These are phyloP conservation scores for Pichia nakasei DNA, from an alignment of 805 yeast species.

Conservation along the genomic window DNA sequence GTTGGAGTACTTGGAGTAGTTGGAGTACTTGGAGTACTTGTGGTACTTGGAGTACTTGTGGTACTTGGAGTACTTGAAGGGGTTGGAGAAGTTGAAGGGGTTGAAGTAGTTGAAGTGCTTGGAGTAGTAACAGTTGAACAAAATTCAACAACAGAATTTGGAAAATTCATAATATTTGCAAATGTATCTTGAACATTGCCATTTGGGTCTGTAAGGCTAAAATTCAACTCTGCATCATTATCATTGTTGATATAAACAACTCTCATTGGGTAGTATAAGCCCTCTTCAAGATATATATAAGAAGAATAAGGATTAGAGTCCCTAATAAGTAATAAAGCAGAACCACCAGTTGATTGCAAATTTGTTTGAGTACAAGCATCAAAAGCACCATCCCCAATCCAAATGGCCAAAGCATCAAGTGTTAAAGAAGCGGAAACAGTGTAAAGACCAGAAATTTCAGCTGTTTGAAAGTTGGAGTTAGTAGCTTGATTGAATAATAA, in stretches of 20 bases:
- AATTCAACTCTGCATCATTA: constrained; percentile 1
- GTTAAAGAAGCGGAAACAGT: constrained; percentile 12
- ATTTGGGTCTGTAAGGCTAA: too few species aligned
- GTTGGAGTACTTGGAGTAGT: too few species aligned
- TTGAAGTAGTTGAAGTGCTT: too few species aligned
- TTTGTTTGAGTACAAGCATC: constrained; percentile 22
- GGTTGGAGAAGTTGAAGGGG: too few species aligned
- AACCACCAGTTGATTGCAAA: not conserved
- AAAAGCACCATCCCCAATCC: constrained; percentile 25
- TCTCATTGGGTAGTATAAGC: constrained; percentile 12
- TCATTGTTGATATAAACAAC: constrained; percentile 5
- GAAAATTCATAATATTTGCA: too few species aligned
- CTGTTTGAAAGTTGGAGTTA: constrained; percentile 5
- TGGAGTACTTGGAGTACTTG: too few species aligned
- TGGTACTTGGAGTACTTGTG: too few species aligned
- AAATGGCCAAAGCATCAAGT: constrained; percentile 26
- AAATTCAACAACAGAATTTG: too few species aligned
- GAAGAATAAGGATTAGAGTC: constrained; percentile 2
- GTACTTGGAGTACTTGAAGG: too few species aligned
- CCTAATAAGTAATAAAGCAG: constrained; percentile 1
- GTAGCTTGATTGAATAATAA: not conserved
- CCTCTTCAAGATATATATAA: constrained; percentile 8
- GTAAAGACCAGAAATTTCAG: constrained; percentile 23
- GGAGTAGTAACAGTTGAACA: too few species aligned
- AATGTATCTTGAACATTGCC: too few species aligned